Evolutionary conservation across 495 filamentous ascomycete genomes (phyloP).

Genomic region (Penicillium psychrofluorescens): DNA sequence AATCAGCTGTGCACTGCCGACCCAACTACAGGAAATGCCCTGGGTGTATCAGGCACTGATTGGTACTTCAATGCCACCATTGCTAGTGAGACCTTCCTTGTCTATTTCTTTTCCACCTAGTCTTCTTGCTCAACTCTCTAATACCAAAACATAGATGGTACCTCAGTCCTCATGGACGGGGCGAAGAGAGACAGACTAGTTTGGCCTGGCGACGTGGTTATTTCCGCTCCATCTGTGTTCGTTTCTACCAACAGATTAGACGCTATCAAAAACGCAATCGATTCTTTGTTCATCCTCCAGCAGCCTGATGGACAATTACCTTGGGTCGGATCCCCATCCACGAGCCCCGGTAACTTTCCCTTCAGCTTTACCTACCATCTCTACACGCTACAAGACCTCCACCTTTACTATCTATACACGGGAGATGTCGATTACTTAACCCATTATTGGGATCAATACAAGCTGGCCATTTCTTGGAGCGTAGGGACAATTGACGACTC

Average conservation of each 20-base stretch:
- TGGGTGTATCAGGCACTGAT: conserved; percentile 26
- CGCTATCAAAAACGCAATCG: conserved; percentile 45
- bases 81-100: no score
- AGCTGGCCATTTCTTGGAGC: conserved; percentile 39
- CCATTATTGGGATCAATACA: conserved; percentile 38
- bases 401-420: conserved; percentile 47
- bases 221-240: conserved; percentile 43
- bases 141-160: conserved; percentile 34
- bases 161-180: conserved; percentile 43
- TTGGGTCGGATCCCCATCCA: conserved; percentile 44
- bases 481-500: conserved; percentile 34
- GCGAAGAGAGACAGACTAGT: conserved; percentile 50
- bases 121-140: conserved; percentile 9
- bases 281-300: conserved; percentile 45
- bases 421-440: conserved; percentile 39
- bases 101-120: conserved; percentile 1
- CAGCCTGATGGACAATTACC: conserved; percentile 33
- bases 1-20: conserved; percentile 50
- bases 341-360: conserved; percentile 8
- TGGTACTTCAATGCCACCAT: no score
- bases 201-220: conserved; percentile 53
- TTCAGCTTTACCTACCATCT: conserved; percentile 52
- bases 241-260: conserved; percentile 49
- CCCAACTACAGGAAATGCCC: conserved; percentile 37
- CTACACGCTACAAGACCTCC: conserved; percentile 47